Evolutionary conservation across 2,329 filamentous ascomycete genomes (phyloP), one percentile per base, ranked within the genome.

Genomic region (Aspergillaceae sp.): DNA sequence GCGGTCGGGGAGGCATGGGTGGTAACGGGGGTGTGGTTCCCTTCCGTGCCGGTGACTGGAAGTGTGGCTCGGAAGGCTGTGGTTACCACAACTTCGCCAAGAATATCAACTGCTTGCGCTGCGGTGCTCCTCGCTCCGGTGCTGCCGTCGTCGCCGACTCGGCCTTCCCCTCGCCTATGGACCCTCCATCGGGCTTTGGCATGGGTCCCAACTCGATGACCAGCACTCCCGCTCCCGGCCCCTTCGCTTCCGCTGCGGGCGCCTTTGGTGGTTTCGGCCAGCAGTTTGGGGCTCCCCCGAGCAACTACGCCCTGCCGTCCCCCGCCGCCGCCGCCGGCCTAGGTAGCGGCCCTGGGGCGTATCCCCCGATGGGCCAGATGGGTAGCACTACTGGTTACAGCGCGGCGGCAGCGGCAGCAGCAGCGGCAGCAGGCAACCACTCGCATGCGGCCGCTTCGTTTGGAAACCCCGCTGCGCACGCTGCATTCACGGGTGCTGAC

Each of bases 71-170:
- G 54, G 92, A 98, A 63, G 89, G 90, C 34, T 98, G 92, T 66
- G 88, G 87, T 48, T 98, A 98, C 69, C 92, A 98, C 75, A 98
- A 98, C 74, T 98, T 98, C 65, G 92, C 92, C 51, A 98, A 98
- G 80, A 98, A 98, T 61, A 91, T 97, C 48, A 94, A 88, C 71
- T 98, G 92, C 69, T 80, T 98, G 52, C 87, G 92, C 49, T 98
- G 92, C 64, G 92, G 92, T 66, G 92, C 91, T 44, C 94, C 89
- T 67, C 87, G 92, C 58, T 91, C 91, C 50, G 88, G 87, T 52
- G 92, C 92, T 48, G 90, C 91, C 10, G 87, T 98, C 43, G 88
- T 97, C 48, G 91, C 91, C 29, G 92, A 97, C 67, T 91, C 89
- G 35, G 87, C 87, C 38, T 95, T 92, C 70, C 85, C 87, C 9